Conservation (phyloP, 495 filamentous ascomycete species). For the Pyrenula massariospora region DNA sequence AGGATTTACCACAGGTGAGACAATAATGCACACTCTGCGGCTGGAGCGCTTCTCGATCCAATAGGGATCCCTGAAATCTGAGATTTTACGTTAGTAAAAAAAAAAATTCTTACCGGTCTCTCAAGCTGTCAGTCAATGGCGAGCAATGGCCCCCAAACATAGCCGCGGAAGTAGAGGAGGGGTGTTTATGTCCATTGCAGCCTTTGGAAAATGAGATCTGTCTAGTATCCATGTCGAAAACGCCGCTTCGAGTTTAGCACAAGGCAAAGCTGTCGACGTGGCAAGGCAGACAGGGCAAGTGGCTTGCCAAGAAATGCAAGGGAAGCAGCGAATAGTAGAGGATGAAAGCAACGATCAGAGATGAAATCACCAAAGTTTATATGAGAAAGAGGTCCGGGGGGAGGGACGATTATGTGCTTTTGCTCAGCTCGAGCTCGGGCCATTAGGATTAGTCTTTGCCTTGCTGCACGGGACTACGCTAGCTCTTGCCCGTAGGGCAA, state of each 20-base stretch:
- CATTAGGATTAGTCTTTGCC: background rate
- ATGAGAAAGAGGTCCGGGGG: background rate
- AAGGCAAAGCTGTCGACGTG: background rate
- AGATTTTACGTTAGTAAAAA: no score
- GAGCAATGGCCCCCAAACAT: no score
- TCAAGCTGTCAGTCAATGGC: no score
- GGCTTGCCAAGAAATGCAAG: background rate
- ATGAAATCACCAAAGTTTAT: background rate
- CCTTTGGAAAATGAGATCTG: no score
- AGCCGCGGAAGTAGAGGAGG: no score
- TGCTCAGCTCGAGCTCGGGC: background rate
- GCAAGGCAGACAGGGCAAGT: background rate
- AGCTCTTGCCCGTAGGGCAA: background rate
- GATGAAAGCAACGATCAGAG: background rate
- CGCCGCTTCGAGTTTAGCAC: no score
- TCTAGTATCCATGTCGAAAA: no score
- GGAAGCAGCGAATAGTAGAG: background rate
- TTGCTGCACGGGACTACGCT: background rate
- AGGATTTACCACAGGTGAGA: background rate
- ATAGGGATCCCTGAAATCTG: no score
- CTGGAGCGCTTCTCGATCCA: no score
- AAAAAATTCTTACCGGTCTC: no score
- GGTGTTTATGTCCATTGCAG: no score
- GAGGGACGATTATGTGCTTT: background rate
- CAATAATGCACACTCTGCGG: no score